These are phyloP conservation scores for Phytopythium mirpurense DNA, from an alignment of 352 stramenopile genomes.

Conservation along the genomic window DNA sequence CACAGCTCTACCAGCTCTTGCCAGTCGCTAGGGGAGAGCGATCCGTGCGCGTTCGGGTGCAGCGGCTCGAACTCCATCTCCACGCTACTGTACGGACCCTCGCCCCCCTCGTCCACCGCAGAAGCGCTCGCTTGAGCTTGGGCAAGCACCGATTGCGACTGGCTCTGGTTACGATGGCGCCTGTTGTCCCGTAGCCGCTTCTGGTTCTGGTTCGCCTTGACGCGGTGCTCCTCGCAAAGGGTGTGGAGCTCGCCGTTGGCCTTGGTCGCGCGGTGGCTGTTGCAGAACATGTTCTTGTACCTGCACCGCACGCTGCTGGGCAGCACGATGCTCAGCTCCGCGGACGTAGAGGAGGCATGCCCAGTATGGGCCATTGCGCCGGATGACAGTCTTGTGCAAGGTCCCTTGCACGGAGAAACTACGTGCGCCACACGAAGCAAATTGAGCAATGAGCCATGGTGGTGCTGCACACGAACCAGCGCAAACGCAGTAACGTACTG, in stretches of 20 bases:
- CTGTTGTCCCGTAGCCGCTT: conserved; percentile 25
- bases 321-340: not conserved
- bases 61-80: conserved; percentile 2
- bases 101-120: not conserved
- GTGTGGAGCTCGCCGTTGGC: conserved; percentile 30
- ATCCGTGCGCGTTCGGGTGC: not conserved
- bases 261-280: conserved; percentile 29
- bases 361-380: not conserved
- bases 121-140: not conserved
- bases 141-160: not conserved
- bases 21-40: conserved; percentile 1
- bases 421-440: not conserved
- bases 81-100: not conserved
- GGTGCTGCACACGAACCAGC: not conserved
- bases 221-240: conserved; percentile 33
- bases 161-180: conserved; percentile 4
- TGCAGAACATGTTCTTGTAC: conserved; percentile 29
- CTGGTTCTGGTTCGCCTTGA: conserved; percentile 33
- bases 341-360: not conserved
- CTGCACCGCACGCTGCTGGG: conserved; percentile 16
- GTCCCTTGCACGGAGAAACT: not conserved
- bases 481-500: not conserved
- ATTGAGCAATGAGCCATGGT: not conserved
- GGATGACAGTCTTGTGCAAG: not conserved
- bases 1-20: not conserved